phyloP scores from a whole-genome alignment of 2,329 filamentous ascomycete species.

The Myriangium duriaei region DNA sequence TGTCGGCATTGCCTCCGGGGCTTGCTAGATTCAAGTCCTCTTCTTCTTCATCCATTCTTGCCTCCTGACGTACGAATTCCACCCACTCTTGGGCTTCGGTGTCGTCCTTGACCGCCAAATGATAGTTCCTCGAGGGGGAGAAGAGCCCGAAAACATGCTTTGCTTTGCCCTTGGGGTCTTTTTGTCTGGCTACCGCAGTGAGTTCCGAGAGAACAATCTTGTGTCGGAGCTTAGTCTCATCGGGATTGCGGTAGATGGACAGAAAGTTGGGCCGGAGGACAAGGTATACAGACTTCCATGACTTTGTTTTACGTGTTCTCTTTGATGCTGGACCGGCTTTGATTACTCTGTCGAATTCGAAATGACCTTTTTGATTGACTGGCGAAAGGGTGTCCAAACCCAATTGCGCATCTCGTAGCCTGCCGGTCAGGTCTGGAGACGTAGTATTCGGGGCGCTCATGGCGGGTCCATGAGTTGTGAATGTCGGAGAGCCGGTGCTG shows the following conservation, averaged over 20 bases:
- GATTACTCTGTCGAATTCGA: constrained; percentile 87
- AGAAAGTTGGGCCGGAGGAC: constrained; percentile 83
- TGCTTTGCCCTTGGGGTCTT: constrained; percentile 76
- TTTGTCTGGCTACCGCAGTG: constrained; percentile 78
- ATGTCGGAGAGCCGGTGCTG: background rate
- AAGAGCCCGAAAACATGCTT: constrained; percentile 87
- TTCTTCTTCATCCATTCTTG: constrained; percentile 78
- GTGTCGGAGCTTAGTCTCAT: constrained; percentile 78
- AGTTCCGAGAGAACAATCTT: constrained; percentile 82
- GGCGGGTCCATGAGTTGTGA: background rate
- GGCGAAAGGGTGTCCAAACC: constrained; percentile 60
- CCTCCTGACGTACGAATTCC: constrained; percentile 61
- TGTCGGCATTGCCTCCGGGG: constrained; percentile 43
- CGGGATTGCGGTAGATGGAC: constrained; percentile 84
- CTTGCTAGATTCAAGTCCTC: constrained; percentile 67
- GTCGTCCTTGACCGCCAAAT: constrained; percentile 64
- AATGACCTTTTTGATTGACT: constrained; percentile 89
- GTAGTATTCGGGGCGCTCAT: background rate
- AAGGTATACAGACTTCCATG: constrained; percentile 81
- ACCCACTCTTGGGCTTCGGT: constrained; percentile 81
- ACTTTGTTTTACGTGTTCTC: constrained; percentile 86
- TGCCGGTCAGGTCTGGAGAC: background rate
- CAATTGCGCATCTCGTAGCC: constrained; percentile 30
- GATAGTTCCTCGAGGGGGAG: constrained; percentile 80
- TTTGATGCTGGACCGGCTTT: constrained; percentile 81